Percentiles rank a stretch among this genome's conserved stretches.
These are phyloP conservation scores for Proliferodiscus dingleyae DNA, from an alignment of 2,329 filamentous ascomycete species.

Conservation along the genomic window DNA sequence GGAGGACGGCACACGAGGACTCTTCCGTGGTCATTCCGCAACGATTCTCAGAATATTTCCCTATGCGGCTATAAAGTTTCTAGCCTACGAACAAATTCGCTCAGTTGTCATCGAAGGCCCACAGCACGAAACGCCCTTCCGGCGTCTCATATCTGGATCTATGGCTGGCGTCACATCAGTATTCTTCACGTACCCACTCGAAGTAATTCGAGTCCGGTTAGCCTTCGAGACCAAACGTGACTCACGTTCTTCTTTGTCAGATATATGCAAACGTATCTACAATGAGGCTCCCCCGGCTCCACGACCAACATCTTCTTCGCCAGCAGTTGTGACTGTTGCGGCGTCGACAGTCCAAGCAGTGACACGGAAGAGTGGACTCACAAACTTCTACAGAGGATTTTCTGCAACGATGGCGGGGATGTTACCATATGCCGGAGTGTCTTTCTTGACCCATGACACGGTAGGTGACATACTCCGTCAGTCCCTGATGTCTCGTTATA, in stretches of 20 bases:
- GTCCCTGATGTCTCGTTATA: slow-evolving; percentile 63
- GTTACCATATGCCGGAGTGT: slow-evolving; percentile 93
- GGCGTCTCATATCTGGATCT: slow-evolving; percentile 69
- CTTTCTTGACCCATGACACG: slow-evolving; percentile 92
- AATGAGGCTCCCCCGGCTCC: slow-evolving; percentile 54
- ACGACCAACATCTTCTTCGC: slow-evolving; percentile 37
- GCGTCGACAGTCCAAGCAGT: slow-evolving; percentile 45
- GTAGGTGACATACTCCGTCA: slow-evolving; percentile 77
- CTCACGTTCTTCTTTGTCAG: slow-evolving; percentile 62
- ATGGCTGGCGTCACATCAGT: slow-evolving; percentile 83
- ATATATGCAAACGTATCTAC: slow-evolving; percentile 84
- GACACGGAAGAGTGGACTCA: slow-evolving; percentile 61
- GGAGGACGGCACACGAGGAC: slow-evolving; percentile 66
- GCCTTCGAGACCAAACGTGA: slow-evolving; percentile 88
- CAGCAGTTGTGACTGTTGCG: slow-evolving; percentile 35
- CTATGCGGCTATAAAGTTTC: slow-evolving; percentile 95
- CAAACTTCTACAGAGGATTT: slow-evolving; percentile 96
- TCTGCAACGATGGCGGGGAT: slow-evolving; percentile 86
- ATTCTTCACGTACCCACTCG: slow-evolving; percentile 92
- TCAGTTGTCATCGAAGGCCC: slow-evolving; percentile 66
- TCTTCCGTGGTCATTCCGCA: slow-evolving; percentile 92
- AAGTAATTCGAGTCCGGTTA: slow-evolving; percentile 85
- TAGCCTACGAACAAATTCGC: slow-evolving; percentile 95
- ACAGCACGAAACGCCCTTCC: slow-evolving; percentile 72
- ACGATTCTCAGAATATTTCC: slow-evolving; percentile 93